These are phyloP conservation scores for Begonia loranthoides DNA, from an alignment of 306 rosid genomes.

Conservation along the genomic window DNA sequence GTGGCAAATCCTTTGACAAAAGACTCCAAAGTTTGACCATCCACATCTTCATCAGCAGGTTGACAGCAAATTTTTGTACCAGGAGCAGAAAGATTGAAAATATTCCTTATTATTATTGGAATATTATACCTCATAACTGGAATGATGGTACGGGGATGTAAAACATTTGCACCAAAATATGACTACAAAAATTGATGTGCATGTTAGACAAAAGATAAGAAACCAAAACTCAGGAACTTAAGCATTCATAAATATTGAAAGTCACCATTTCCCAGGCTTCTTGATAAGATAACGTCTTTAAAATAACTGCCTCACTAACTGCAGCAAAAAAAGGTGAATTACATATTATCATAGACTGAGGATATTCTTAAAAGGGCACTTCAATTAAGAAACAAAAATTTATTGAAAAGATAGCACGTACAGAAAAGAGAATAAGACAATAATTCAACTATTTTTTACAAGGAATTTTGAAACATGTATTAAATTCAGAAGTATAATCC, in stretches of 20 bases:
- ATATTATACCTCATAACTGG: slow-evolving; percentile 86
- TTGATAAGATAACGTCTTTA: slow-evolving; percentile 81
- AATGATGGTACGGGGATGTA: slow-evolving; percentile 94
- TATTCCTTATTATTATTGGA: slow-evolving; percentile 83
- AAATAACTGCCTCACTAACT: slow-evolving; percentile 95
- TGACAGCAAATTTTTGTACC: slow-evolving; percentile 86
- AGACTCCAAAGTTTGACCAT: slow-evolving; percentile 34
- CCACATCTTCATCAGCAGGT: slow-evolving; percentile 30
- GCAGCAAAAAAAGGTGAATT: slow-evolving; percentile 29
- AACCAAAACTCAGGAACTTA: slow-evolving; percentile 10
- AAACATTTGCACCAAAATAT: slow-evolving; percentile 98
- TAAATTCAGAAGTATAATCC: too few relatives aligned
- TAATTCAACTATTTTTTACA: too few relatives aligned
- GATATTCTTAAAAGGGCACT: slow-evolving; percentile 4
- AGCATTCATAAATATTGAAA: slow-evolving; percentile 3
- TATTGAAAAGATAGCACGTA: too few relatives aligned
- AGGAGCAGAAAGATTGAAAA: slow-evolving; percentile 79
- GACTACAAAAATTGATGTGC: slow-evolving; percentile 38
- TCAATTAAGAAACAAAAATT: background rate
- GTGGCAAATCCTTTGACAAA: slow-evolving; percentile 96
- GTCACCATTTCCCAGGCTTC: slow-evolving; percentile 99
- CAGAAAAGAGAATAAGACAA: background rate
- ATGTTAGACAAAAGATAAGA: slow-evolving; percentile 17
- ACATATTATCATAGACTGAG: slow-evolving; percentile 6
- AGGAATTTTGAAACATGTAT: too few relatives aligned